phyloP scores from a whole-genome alignment of 2,329 filamentous ascomycete species.

The Didymosphaeria variabile region DNA sequence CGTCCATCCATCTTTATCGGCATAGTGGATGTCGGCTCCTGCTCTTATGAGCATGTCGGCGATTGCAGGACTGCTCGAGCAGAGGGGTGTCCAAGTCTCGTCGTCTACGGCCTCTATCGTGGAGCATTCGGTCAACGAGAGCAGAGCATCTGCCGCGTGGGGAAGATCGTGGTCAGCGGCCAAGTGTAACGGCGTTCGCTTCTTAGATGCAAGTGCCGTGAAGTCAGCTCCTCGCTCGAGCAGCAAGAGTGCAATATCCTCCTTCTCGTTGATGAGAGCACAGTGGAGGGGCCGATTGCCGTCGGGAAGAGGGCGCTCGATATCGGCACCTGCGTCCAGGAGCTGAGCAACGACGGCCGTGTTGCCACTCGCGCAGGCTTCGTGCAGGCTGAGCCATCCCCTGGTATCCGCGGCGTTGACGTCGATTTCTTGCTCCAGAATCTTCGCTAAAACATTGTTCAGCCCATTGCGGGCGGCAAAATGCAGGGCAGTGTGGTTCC shows the following conservation, averaged over 20 bases:
- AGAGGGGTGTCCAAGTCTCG: conserved; percentile 25
- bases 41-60: conserved; percentile 16
- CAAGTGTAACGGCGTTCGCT: conserved; percentile 22
- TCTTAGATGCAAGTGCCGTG: conserved; percentile 10
- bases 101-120: conserved; percentile 18
- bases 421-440: conserved; percentile 16
- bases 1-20: conserved; percentile 25
- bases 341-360: conserved; percentile 21
- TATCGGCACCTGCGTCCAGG: conserved; percentile 29
- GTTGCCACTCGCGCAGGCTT: conserved; percentile 25
- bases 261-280: conserved; percentile 24
- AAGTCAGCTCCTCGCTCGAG: conserved; percentile 18
- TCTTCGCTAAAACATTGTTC: background rate
- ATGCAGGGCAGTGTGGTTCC: conserved; percentile 23
- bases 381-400: conserved; percentile 26
- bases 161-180: conserved; percentile 19
- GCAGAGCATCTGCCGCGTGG: background rate
- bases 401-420: conserved; percentile 19
- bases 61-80: conserved; percentile 11
- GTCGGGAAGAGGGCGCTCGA: conserved; percentile 19
- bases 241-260: conserved; percentile 20
- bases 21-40: conserved; percentile 25
- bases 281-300: conserved; percentile 27
- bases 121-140: background rate
- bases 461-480: conserved; percentile 20